Conservation (phyloP, 2,329 filamentous ascomycete species). For the Alternaria longipes region DNA sequence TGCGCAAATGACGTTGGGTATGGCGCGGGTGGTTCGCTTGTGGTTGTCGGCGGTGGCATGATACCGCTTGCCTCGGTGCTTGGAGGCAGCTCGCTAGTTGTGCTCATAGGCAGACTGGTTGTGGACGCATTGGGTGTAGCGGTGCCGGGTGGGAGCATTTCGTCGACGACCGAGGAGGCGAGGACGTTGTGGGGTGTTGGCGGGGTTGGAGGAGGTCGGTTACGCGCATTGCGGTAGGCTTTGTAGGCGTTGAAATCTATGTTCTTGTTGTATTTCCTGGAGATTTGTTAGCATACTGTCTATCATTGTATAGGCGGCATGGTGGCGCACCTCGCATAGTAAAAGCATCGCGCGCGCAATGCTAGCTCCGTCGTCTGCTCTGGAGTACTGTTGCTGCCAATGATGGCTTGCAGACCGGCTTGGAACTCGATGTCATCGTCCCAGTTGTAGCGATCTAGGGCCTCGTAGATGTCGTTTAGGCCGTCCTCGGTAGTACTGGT, state of each 20-base stretch:
- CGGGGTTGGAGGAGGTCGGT: slow-evolving; percentile 31
- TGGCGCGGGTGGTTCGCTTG: slow-evolving; percentile 62
- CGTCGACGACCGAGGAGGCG: slow-evolving; percentile 15
- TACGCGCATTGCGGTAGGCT: slow-evolving; percentile 62
- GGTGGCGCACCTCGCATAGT: slow-evolving; percentile 62
- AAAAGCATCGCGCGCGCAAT: slow-evolving; percentile 74
- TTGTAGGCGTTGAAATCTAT: slow-evolving; percentile 76
- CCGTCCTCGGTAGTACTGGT: slow-evolving; percentile 28
- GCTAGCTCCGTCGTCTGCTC: slow-evolving; percentile 66
- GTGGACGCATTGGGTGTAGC: slow-evolving; percentile 2
- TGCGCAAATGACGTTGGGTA: slow-evolving; percentile 87
- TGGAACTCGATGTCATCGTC: slow-evolving; percentile 73
- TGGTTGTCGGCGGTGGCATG: slow-evolving; percentile 32
- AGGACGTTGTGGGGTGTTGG: slow-evolving; percentile 30
- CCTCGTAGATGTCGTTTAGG: slow-evolving; percentile 60
- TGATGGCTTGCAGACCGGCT: slow-evolving; percentile 71
- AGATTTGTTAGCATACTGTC: neutral
- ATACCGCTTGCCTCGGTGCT: slow-evolving; percentile 28
- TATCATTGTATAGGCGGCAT: neutral
- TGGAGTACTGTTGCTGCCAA: slow-evolving; percentile 65
- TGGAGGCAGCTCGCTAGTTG: neutral
- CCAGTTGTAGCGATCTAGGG: slow-evolving; percentile 74
- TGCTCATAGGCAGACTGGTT: neutral
- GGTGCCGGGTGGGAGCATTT: slow-evolving; percentile 1
- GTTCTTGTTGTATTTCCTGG: slow-evolving; percentile 54